phyloP scores from a whole-genome alignment of 1,284 basidiomycete species.

The Malassezia japonica region DNA sequence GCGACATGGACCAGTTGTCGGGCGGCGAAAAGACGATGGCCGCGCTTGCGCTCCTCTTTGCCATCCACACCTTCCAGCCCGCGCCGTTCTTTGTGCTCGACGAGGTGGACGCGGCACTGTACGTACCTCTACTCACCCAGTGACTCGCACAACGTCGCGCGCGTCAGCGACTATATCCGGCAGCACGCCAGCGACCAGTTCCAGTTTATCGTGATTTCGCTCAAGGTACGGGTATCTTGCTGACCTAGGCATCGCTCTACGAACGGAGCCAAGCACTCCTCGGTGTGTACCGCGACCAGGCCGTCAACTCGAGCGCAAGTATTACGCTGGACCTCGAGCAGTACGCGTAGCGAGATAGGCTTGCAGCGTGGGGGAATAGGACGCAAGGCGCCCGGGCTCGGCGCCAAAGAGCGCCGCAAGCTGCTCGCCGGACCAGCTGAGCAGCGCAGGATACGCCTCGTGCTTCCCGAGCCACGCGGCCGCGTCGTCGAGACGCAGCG shows the following conservation, averaged over 20 bases:
- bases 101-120: conserved; percentile 93
- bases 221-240: conserved; percentile 58
- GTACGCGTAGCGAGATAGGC: conserved; percentile 23
- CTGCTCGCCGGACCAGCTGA: not conserved
- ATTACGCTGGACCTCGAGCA: conserved; percentile 70
- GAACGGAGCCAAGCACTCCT: conserved; percentile 83
- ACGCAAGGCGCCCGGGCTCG: too few relatives aligned
- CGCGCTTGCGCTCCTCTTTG: conserved; percentile 84
- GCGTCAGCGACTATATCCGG: conserved; percentile 43
- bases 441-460: not conserved
- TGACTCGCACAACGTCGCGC: conserved; percentile 45
- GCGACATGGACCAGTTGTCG: conserved; percentile 96
- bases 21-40: conserved; percentile 99
- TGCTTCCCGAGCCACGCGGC: not conserved
- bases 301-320: conserved; percentile 77
- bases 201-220: conserved; percentile 94
- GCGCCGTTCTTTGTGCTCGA: conserved; percentile 98
- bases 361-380: too few relatives aligned
- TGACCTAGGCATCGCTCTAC: conserved; percentile 55
- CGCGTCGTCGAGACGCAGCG: not conserved
- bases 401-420: too few relatives aligned
- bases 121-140: conserved; percentile 44
- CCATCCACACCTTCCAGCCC: conserved; percentile 86
- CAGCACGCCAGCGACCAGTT: conserved; percentile 55
- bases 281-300: conserved; percentile 87